Conservation (phyloP, 495 filamentous ascomycete species). For the Lasiosphaeriaceae sp. region DNA sequence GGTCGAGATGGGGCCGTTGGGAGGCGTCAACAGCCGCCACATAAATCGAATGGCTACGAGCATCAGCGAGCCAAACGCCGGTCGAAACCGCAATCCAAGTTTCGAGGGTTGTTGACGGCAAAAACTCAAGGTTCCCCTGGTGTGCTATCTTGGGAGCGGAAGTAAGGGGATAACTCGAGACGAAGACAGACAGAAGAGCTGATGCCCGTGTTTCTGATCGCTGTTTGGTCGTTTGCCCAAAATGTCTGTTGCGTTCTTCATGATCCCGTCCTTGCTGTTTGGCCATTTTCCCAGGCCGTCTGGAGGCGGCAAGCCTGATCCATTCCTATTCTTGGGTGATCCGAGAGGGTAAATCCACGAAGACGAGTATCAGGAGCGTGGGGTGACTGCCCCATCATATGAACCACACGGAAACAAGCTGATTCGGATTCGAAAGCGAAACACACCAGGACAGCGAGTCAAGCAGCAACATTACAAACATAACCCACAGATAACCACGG, state of each 20-base stretch:
- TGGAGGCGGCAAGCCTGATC: slow-evolving; percentile 6
- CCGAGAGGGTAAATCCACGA: not conserved
- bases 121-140: not conserved
- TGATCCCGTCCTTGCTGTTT: slow-evolving; percentile 14
- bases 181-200: slow-evolving; percentile 1
- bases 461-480: no score
- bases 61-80: slow-evolving; percentile 1
- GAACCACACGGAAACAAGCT: no score
- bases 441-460: no score
- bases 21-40: not conserved
- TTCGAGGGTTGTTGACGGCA: not conserved
- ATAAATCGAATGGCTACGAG: not conserved
- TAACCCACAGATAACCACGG: no score
- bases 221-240: slow-evolving; percentile 18
- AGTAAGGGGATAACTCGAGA: slow-evolving; percentile 7
- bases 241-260: slow-evolving; percentile 6
- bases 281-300: slow-evolving; percentile 20
- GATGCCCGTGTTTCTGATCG: slow-evolving; percentile 21
- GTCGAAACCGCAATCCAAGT: slow-evolving; percentile 12
- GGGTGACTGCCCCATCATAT: no score
- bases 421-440: no score
- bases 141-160: slow-evolving; percentile 4
- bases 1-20: slow-evolving; percentile 1
- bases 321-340: slow-evolving; percentile 19
- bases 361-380: no score